Evolutionary conservation across 225 moss, liverwort and hornwort genomes (phyloP).

Genomic region (Sphagnum contortum): DNA sequence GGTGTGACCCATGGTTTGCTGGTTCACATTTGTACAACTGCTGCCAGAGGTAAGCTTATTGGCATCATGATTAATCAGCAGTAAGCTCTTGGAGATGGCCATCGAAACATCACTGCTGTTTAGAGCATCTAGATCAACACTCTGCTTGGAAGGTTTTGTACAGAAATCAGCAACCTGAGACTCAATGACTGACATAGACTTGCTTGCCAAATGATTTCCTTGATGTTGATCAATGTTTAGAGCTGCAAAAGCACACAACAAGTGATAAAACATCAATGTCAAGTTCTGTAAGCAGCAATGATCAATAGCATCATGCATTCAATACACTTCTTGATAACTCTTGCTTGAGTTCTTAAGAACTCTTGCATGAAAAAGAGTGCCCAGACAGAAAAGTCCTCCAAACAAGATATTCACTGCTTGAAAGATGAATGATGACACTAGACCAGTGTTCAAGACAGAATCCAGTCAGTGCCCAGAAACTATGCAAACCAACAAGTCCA

Average conservation of each 20-base stretch:
- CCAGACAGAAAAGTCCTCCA: no score
- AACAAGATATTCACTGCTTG: no score
- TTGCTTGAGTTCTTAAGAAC: no score
- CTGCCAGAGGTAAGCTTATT: slow-evolving; percentile 2
- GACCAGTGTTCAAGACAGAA: no score
- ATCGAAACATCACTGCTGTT: not conserved
- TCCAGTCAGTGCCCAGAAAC: no score
- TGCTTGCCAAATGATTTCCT: not conserved
- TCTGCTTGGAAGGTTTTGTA: not conserved
- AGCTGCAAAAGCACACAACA: not conserved
- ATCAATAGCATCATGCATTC: no score
- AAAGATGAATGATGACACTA: no score
- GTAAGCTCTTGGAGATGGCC: not conserved
- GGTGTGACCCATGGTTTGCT: slow-evolving; percentile 1
- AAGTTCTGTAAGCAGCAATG: no score
- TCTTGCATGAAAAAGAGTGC: no score
- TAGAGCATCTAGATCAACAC: not conserved
- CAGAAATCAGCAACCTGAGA: not conserved
- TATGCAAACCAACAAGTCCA: no score
- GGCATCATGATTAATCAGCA: not conserved
- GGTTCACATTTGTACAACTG: slow-evolving; percentile 15
- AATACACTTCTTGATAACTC: no score
- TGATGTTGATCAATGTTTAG: not conserved
- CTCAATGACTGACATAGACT: not conserved
- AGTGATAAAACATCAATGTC: no score